A percentile compares a stretch with the other conserved stretches of the same genome.
These are phyloP conservation scores for Pochonia chlamydosporia DNA, from an alignment of 2,329 filamentous ascomycete species.

Conservation along the genomic window DNA sequence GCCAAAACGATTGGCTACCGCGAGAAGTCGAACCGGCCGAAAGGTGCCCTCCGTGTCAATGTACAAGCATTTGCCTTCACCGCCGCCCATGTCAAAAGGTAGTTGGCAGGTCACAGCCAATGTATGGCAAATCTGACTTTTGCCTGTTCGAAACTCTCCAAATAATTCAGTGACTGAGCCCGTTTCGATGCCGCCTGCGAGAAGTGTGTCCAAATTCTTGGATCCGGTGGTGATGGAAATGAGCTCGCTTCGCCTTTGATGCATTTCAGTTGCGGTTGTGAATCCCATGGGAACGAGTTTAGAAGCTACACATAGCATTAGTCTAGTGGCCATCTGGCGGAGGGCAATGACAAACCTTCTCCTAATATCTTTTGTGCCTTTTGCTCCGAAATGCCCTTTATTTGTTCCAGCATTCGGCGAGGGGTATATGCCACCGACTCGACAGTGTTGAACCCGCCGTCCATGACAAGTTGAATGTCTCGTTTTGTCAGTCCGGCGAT, in stretches of 20 bases:
- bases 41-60: conserved; percentile 99
- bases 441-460: conserved; percentile 91
- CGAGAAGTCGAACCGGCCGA: conserved; percentile 80
- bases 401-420: conserved; percentile 78
- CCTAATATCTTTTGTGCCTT: conserved; percentile 88
- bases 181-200: conserved; percentile 92
- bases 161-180: conserved; percentile 98
- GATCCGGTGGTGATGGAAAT: conserved; percentile 98
- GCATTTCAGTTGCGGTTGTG: conserved; percentile 98
- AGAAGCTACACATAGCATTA: conserved; percentile 54
- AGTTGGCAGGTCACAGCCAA: conserved; percentile 97
- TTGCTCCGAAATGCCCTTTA: conserved; percentile 96
- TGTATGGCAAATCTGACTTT: conserved; percentile 97
- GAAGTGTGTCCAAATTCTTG: conserved; percentile 90
- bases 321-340: neutral
- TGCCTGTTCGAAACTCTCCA: conserved; percentile 95
- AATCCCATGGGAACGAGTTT: conserved; percentile 99
- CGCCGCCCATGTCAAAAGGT: conserved; percentile 97
- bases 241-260: conserved; percentile 89
- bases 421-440: conserved; percentile 93
- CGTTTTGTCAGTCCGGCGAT: conserved; percentile 85
- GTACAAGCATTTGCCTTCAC: conserved; percentile 96
- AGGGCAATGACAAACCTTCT: conserved; percentile 58
- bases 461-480: conserved; percentile 87
- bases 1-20: conserved; percentile 90